These are phyloP conservation scores for Oryza australiensis DNA, from an alignment of 176 grass and related monocot genomes.

Conservation along the genomic window DNA sequence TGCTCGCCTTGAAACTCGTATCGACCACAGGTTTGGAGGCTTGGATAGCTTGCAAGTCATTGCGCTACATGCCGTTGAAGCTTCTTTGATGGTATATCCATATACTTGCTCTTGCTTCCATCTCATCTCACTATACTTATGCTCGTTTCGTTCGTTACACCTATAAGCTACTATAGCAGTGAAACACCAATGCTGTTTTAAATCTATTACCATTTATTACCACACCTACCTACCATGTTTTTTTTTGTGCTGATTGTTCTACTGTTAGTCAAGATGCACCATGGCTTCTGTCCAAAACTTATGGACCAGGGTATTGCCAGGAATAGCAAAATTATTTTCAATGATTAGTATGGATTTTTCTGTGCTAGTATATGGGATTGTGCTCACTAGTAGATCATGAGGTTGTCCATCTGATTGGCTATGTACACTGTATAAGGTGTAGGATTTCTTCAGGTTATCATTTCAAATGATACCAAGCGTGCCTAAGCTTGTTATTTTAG, in stretches of 20 bases:
- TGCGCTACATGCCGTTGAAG: slow-evolving; percentile 26
- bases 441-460: slow-evolving; percentile 16
- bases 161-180: background rate
- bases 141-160: too few relatives aligned
- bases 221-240: background rate
- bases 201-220: background rate
- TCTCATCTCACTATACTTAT: background rate
- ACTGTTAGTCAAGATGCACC: background rate
- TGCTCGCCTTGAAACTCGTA: slow-evolving; percentile 24
- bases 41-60: slow-evolving; percentile 41
- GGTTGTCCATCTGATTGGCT: background rate
- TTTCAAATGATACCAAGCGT: background rate
- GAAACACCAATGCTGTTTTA: background rate
- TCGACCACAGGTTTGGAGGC: slow-evolving; percentile 8
- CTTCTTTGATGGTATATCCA: slow-evolving; percentile 11
- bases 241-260: background rate
- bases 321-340: background rate
- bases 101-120: background rate
- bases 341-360: background rate
- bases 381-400: background rate
- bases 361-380: background rate
- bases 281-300: background rate
- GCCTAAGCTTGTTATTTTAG: background rate
- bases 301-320: background rate
- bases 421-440: background rate